Conservation (phyloP, 148 eudicot species). For the Diospyros lotus region DNA sequence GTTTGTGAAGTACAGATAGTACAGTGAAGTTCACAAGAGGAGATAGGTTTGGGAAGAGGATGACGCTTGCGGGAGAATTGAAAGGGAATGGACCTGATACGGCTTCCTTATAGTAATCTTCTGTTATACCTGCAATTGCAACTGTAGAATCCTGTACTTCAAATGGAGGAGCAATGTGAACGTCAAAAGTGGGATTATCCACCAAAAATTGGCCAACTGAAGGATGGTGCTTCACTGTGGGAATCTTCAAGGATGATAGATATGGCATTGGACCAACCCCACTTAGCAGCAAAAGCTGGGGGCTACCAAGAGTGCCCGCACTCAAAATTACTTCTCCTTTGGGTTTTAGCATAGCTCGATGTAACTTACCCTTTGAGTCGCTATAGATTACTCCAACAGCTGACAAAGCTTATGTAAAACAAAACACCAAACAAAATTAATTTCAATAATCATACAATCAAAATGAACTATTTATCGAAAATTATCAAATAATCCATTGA, state of each 20-base stretch:
- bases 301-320: conserved; percentile 60
- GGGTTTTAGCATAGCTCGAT: conserved; percentile 5
- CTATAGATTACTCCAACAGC: conserved; percentile 18
- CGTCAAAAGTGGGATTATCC: conserved; percentile 42
- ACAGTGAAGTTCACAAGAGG: conserved; percentile 14
- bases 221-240: conserved; percentile 30
- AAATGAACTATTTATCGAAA: too few species aligned
- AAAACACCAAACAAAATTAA: neutral
- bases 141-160: conserved; percentile 27
- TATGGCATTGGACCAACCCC: conserved; percentile 48
- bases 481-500: too few species aligned
- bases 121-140: conserved; percentile 42
- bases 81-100: neutral
- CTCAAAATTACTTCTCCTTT: conserved; percentile 45
- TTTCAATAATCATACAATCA: too few species aligned
- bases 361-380: conserved; percentile 11
- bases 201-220: conserved; percentile 46
- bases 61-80: neutral
- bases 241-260: conserved; percentile 25
- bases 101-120: conserved; percentile 39
- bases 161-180: conserved; percentile 33
- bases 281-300: conserved; percentile 55
- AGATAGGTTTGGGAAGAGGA: conserved; percentile 11
- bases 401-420: neutral
- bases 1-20: neutral